Percentiles rank a stretch among this genome's conserved stretches.
These are phyloP conservation scores for Dictyostelium intermedium DNA, from an alignment of 78 protist species.

Conservation along the genomic window DNA sequence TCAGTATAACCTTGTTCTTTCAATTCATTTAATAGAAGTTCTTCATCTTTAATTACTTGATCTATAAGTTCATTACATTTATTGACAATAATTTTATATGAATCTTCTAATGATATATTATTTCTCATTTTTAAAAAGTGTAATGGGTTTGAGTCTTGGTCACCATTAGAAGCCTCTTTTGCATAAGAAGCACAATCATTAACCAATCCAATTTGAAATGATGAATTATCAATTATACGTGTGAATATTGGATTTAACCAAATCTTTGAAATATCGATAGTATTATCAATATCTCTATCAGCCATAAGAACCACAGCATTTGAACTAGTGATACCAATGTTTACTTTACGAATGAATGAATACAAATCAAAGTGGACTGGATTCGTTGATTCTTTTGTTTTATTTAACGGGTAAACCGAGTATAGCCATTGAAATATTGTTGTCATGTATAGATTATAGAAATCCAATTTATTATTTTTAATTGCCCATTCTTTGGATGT, in stretches of 20 bases:
- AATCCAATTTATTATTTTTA: background rate
- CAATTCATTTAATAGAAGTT: background rate
- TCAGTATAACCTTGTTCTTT: background rate
- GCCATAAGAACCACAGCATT: background rate
- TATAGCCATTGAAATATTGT: background rate
- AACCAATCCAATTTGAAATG: background rate
- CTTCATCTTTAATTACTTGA: background rate
- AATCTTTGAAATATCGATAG: background rate
- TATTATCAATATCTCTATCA: background rate
- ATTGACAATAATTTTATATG: background rate
- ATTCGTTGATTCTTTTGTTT: background rate
- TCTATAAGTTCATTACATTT: background rate
- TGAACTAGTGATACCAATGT: background rate
- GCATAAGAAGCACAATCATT: background rate
- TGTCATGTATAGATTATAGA: background rate
- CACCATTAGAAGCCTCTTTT: background rate
- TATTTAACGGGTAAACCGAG: background rate
- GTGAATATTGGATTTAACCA: background rate
- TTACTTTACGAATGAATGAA: background rate
- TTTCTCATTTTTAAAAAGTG: background rate
- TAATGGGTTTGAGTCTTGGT: background rate
- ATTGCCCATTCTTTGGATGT: background rate
- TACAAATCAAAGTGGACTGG: background rate
- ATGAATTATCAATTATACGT: background rate
- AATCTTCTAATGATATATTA: background rate